Evolutionary conservation across 352 stramenopile species (phyloP).

Genomic region (Pythium brachiatum): DNA sequence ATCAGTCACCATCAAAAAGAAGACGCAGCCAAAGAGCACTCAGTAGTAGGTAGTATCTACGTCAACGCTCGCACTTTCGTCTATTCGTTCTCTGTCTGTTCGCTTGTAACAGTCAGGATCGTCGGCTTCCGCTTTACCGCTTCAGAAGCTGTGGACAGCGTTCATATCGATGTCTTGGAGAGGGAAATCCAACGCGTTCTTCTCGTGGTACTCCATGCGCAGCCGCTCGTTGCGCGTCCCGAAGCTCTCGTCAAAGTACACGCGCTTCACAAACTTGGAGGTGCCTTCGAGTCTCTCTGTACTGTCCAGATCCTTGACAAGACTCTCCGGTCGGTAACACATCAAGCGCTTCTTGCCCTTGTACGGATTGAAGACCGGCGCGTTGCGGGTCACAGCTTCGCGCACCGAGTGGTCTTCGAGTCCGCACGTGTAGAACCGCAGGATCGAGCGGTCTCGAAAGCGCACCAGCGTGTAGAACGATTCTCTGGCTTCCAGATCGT

Average conservation of each 20-base stretch:
- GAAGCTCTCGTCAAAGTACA: background rate
- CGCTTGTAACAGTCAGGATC: background rate
- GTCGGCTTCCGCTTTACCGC: no score
- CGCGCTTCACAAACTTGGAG: conserved; percentile 9
- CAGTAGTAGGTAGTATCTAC: background rate
- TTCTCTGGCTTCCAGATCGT: conserved; percentile 4
- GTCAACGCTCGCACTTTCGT: background rate
- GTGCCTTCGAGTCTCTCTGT: background rate
- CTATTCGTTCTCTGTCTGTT: background rate
- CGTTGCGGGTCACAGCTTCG: background rate
- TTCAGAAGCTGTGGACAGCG: conserved; percentile 4
- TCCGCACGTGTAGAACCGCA: conserved; percentile 13
- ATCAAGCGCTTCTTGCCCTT: conserved; percentile 1
- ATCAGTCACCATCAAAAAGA: conserved; percentile 45
- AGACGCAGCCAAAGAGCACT: conserved; percentile 11
- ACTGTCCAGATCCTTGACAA: background rate
- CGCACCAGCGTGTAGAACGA: background rate
- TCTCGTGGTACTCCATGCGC: conserved; percentile 4
- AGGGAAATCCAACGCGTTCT: conserved; percentile 5
- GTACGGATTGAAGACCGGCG: background rate
- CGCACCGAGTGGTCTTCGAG: background rate
- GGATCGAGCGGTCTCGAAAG: conserved; percentile 1
- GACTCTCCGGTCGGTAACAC: conserved; percentile 5
- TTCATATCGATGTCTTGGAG: background rate
- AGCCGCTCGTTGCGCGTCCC: background rate